Evolutionary conservation across 495 filamentous ascomycete species (phyloP), one percentile per base, ranked within the genome.

Genomic region (Jackrogersella minutella): DNA sequence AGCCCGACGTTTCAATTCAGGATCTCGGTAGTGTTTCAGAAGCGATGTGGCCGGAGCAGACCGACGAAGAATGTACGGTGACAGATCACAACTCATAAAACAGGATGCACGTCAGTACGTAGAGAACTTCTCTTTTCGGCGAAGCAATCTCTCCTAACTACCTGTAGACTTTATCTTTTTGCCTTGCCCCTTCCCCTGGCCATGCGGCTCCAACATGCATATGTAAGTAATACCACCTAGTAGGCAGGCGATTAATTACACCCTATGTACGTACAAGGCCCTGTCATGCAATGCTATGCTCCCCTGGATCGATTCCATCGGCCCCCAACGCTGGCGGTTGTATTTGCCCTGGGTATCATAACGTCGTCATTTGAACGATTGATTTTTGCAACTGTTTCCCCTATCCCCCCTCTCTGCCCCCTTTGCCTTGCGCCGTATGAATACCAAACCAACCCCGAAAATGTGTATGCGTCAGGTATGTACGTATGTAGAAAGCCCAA

Each of bases 291-390:
- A 30, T 44, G 21, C 19, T 43, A 8, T 41, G 9, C 33, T 17
- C 41, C 13, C 14, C 24, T 19, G 13, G 62, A 52, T 50, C 64
- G n/a, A n/a, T n/a, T n/a, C n/a, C n/a, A 53, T 46, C 22, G 41
- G 19, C 43, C 46, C 44, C 44, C 43, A 60, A 51, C 26, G 16
- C 16, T 34, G 46, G 13, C 21, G 39, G n/a, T 17, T 54, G 65
- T 28, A 52, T 14, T 26, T 13, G 10, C 17, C 24, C 16, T 21
- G 54, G 66, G 66, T 65, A 69, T 69, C 61, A 56, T 69, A 58
- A 57, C 56, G 60, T 65, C 61, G 52, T 68, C 53, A 62, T 40
- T 1, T 65, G 61, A 65, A 51, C 43, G 49, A 55, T 59, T 56
- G 58, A 44, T 13, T 31, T 52, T 57, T 62, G 10, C 22, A 34